Conservation (phyloP, 2,329 filamentous ascomycete species). For the Lecanicillium sp. region DNA sequence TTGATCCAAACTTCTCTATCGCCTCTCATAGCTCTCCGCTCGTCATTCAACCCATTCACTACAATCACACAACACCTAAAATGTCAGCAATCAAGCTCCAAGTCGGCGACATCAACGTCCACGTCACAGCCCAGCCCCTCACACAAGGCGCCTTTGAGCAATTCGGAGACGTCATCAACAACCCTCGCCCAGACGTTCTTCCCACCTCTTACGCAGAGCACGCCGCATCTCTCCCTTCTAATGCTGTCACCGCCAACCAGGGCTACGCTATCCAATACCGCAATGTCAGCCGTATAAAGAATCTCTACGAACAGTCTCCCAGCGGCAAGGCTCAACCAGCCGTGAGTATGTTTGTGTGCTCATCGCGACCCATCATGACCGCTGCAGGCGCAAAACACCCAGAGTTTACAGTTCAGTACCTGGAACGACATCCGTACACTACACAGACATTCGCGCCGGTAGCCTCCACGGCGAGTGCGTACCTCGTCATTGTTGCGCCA, state of each 20-base stretch:
- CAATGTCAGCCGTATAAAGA: slow-evolving; percentile 63
- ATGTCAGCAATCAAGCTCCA: slow-evolving; percentile 7
- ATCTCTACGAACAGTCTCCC: slow-evolving; percentile 61
- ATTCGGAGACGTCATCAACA: slow-evolving; percentile 78
- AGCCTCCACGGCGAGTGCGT: slow-evolving; percentile 42
- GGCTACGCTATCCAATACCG: slow-evolving; percentile 81
- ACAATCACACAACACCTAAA: too few species aligned
- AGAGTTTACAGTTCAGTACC: slow-evolving; percentile 55
- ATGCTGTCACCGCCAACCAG: slow-evolving; percentile 65
- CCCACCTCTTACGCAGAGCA: slow-evolving; percentile 37
- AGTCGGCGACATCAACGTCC: slow-evolving; percentile 13
- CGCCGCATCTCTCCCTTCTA: slow-evolving; percentile 28
- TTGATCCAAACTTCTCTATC: too few species aligned
- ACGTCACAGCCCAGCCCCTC: slow-evolving; percentile 55
- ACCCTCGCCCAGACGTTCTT: slow-evolving; percentile 53
- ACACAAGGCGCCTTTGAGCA: slow-evolving; percentile 60
- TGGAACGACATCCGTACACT: slow-evolving; percentile 90
- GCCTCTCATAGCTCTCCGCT: too few species aligned
- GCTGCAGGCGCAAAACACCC: not conserved
- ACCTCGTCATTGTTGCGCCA: slow-evolving; percentile 85
- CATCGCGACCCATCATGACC: slow-evolving; percentile 20
- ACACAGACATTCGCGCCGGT: slow-evolving; percentile 89
- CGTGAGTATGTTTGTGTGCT: slow-evolving; percentile 87
- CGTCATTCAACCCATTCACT: too few species aligned
- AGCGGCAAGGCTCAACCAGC: slow-evolving; percentile 48